Evolutionary conservation across 805 yeast species (phyloP), one percentile per base, ranked within the genome.

Genomic region (Candida morakotiae): DNA sequence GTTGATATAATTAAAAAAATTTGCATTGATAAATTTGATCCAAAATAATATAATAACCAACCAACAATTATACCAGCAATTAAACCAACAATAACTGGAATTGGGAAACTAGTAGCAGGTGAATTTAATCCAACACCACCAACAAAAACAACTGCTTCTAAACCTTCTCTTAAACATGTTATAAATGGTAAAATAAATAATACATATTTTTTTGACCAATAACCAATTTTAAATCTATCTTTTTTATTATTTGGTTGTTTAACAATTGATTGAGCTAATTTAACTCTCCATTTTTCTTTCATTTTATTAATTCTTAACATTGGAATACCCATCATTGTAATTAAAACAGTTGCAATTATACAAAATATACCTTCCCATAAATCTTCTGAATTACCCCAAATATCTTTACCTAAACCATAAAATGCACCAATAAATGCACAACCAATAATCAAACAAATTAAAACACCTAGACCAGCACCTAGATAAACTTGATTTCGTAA

Each of bases 361-460:
- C 93, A 84, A 58, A 88, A 87, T 39, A 86, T 71, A 67, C 96
- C 96, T 71, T 89, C 96, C 96, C 96, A 88, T 40, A 88, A 61
- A 57, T 89, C 96, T 58, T 88, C 97, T 8, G 94, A 78, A n/a
- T 63, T 56, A 36, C 87, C 73, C 83, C 95, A 88, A 45, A 87
- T 75, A 72, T 88, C 93, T 38, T 76, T 75, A 44, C 83, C 80
- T 35, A 83, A 70, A 27, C 83, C 64, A 60, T 89, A 88, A 65
- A 85, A 88, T n/a, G 87, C 88, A 60, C 95, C 97, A 55, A 88
- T 87, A 65, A 88, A 87, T 39, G 87, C 95, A 63, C 86, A 81
- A 59, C 97, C 97, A 45, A 88, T 68, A 35, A 76, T 73, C 33
- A 89, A 52, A 81, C 96, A 88, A 35, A 85, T 60, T 23, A 83